Percentiles rank a stretch among this genome's conserved stretches.
phyloP scores from a whole-genome alignment of 83 land plant genomes.

The Picea mariana region DNA sequence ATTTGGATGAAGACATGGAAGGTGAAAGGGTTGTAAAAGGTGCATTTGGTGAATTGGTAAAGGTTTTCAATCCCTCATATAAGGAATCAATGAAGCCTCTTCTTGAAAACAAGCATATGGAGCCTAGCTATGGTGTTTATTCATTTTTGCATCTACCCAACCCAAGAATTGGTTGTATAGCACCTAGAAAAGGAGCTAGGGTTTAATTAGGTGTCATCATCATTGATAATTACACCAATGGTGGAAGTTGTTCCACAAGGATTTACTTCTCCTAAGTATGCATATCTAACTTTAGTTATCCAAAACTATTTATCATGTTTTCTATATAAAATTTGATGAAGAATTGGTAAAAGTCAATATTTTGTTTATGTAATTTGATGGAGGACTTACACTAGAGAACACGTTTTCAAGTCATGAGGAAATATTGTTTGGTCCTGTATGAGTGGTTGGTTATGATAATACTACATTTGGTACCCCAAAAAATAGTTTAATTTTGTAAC shows the following conservation, averaged over 20 bases:
- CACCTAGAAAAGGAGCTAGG: conserved; percentile 76
- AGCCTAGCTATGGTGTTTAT: conserved; percentile 89
- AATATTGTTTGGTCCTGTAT: conserved; percentile 97
- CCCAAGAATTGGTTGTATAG: conserved; percentile 75
- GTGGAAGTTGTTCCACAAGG: conserved; percentile 98
- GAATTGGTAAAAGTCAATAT: conserved; percentile 71
- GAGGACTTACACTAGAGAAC: conserved; percentile 95
- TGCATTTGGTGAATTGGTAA: conserved; percentile 85
- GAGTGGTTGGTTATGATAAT: conserved; percentile 95
- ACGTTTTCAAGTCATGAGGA: conserved; percentile 98
- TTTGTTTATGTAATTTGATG: conserved; percentile 99
- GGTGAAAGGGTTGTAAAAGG: conserved; percentile 46
- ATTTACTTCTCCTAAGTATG: conserved; percentile 93
- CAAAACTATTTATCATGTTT: conserved; percentile 89
- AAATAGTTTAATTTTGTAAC: too few relatives aligned
- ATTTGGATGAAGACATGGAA: conserved; percentile 23
- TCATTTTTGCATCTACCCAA: conserved; percentile 91
- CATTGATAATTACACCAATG: conserved; percentile 93
- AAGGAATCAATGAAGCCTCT: conserved; percentile 55
- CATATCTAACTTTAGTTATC: conserved; percentile 97
- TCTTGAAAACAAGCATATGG: conserved; percentile 69
- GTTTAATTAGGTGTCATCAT: conserved; percentile 89
- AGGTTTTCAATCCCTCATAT: conserved; percentile 70
- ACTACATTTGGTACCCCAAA: conserved; percentile 87
- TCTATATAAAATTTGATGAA: conserved; percentile 88